These are phyloP conservation scores for Yamadazyma ubonensis DNA, from an alignment of 805 yeast genomes.

Conservation along the genomic window DNA sequence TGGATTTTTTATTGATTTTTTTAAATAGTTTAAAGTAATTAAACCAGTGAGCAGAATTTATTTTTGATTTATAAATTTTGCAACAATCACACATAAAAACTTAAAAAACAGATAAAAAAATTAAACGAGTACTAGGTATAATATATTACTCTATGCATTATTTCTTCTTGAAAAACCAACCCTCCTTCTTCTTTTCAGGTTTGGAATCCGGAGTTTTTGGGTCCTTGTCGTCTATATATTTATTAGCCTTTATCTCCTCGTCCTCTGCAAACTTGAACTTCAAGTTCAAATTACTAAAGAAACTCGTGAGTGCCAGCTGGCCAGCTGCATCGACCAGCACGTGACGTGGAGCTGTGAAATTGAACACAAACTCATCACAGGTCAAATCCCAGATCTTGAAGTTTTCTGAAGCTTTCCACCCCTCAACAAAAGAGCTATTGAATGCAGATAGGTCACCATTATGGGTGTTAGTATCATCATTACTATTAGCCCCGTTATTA, in stretches of 20 bases:
- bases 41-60: no score
- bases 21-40: no score
- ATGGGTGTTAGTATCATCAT: conserved; percentile 18
- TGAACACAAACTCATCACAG: conserved; percentile 46
- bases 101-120: no score
- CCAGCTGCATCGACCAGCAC: conserved; percentile 18
- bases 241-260: conserved; percentile 19
- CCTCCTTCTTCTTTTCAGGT: conserved; percentile 6
- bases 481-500: conserved; percentile 8
- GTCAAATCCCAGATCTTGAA: conserved; percentile 40
- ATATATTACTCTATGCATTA: conserved; percentile 1
- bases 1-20: no score
- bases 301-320: conserved; percentile 21
- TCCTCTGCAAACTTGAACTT: conserved; percentile 13
- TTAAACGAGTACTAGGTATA: no score
- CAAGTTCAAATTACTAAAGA: conserved; percentile 25
- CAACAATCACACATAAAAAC: no score
- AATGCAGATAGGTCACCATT: conserved; percentile 33
- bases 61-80: no score
- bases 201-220: neutral
- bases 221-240: conserved; percentile 16
- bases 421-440: conserved; percentile 28
- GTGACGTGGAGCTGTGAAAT: conserved; percentile 42
- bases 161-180: conserved; percentile 12
- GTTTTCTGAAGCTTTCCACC: conserved; percentile 36